Evolutionary conservation across 129 eudicot species (phyloP).

Genomic region (Artemisia tridentata): DNA sequence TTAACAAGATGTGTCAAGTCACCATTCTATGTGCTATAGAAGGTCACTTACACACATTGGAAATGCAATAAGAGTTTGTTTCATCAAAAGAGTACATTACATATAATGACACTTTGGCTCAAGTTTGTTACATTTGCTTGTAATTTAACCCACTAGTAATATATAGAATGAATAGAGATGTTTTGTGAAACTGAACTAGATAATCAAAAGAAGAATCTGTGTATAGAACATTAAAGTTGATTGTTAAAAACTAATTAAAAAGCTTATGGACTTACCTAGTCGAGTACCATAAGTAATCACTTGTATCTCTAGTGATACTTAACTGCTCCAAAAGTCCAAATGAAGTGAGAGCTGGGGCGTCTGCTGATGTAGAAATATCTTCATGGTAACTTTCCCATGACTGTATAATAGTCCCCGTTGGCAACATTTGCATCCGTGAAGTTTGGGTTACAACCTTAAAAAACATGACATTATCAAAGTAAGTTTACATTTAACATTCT

Average conservation of each 20-base stretch:
- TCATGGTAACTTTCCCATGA: constrained; percentile 76
- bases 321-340: constrained; percentile 80
- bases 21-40: too few species aligned
- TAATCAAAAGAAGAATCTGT: too few species aligned
- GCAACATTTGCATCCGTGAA: constrained; percentile 62
- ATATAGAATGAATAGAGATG: too few species aligned
- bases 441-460: constrained; percentile 75
- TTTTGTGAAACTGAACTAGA: too few species aligned
- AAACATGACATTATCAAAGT: constrained; percentile 19
- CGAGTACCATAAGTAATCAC: constrained; percentile 92
- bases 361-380: constrained; percentile 50
- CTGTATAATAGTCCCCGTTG: constrained; percentile 43
- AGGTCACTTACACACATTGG: too few species aligned
- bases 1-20: too few species aligned
- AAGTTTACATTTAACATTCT: neutral
- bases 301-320: constrained; percentile 77
- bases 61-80: too few species aligned
- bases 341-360: constrained; percentile 48
- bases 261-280: constrained; percentile 52
- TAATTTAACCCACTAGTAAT: too few species aligned
- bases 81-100: too few species aligned
- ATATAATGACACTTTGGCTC: too few species aligned
- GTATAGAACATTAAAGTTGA: too few species aligned
- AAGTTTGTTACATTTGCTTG: too few species aligned
- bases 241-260: neutral